These are phyloP conservation scores for Komagataella populi DNA, from an alignment of 805 yeast genomes.

Conservation along the genomic window DNA sequence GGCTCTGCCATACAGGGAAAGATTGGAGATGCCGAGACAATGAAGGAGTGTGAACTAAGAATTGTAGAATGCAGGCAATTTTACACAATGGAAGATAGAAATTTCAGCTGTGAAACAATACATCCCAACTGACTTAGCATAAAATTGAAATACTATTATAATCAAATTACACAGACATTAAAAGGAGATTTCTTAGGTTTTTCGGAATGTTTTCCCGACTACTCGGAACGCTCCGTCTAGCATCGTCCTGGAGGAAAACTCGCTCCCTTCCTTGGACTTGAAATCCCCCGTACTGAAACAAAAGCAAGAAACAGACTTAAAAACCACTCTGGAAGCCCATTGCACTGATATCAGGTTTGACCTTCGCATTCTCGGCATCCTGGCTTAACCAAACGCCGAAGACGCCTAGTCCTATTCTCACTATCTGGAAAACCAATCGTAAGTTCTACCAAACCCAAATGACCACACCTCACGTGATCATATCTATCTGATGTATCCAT, in stretches of 20 bases:
- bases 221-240: background rate
- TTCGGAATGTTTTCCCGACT: background rate
- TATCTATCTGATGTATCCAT: background rate
- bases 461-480: background rate
- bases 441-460: background rate
- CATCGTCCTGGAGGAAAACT: background rate
- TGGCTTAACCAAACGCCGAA: background rate
- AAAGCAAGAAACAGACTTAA: too few relatives aligned
- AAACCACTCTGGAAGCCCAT: background rate
- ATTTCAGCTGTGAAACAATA: background rate
- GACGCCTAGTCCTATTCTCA: background rate
- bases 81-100: slow-evolving; percentile 7
- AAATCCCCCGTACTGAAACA: too few relatives aligned
- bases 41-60: slow-evolving; percentile 65
- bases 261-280: too few relatives aligned
- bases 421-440: background rate
- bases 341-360: background rate
- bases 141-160: too few relatives aligned
- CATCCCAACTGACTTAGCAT: background rate
- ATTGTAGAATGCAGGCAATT: slow-evolving; percentile 44
- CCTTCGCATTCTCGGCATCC: background rate
- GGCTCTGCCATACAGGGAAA: slow-evolving; percentile 28
- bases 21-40: slow-evolving; percentile 40
- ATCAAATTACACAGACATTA: background rate
- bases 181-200: background rate